Conservation (phyloP, 139 green algal species). For the Choricystis sp. region DNA sequence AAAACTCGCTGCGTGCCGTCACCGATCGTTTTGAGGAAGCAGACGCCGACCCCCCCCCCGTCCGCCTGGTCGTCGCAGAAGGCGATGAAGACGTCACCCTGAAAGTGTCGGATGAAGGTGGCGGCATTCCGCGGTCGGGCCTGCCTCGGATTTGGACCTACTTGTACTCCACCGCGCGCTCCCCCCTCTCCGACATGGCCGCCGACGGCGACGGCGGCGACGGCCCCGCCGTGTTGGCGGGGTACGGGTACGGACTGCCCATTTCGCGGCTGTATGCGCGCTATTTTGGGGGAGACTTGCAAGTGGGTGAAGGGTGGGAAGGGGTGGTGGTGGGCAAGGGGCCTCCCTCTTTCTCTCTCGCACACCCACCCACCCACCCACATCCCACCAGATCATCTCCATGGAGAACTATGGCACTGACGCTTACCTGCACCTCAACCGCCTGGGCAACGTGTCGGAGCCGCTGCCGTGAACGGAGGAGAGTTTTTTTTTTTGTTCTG, state of each 20-base stretch:
- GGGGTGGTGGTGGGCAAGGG: neutral
- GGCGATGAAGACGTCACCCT: constrained; percentile 94
- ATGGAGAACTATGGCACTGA: constrained; percentile 98
- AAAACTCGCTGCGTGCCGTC: constrained; percentile 88
- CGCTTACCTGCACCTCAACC: constrained; percentile 93
- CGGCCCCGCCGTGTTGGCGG: constrained; percentile 27
- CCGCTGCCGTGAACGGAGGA: constrained; percentile 60
- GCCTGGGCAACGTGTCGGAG: constrained; percentile 84
- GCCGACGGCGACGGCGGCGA: constrained; percentile 11
- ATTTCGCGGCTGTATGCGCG: constrained; percentile 68
- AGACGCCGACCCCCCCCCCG: constrained; percentile 53
- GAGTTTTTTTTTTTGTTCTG: neutral
- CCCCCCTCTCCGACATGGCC: constrained; percentile 41
- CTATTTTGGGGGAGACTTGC: constrained; percentile 96
- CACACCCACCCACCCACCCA: neutral
- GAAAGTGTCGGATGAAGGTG: constrained; percentile 91
- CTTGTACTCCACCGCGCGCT: constrained; percentile 86
- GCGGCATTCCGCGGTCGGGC: constrained; percentile 82
- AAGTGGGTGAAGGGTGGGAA: constrained; percentile 19
- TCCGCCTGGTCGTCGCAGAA: constrained; percentile 88
- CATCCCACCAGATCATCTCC: constrained; percentile 84
- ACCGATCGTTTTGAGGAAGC: constrained; percentile 69
- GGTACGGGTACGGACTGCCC: constrained; percentile 94
- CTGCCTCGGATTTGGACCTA: constrained; percentile 96
- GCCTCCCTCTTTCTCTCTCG: neutral